Evolutionary conservation across 495 filamentous ascomycete species (phyloP), one percentile per base, ranked within the genome.

Genomic region (Aspergillus heteromorphus): DNA sequence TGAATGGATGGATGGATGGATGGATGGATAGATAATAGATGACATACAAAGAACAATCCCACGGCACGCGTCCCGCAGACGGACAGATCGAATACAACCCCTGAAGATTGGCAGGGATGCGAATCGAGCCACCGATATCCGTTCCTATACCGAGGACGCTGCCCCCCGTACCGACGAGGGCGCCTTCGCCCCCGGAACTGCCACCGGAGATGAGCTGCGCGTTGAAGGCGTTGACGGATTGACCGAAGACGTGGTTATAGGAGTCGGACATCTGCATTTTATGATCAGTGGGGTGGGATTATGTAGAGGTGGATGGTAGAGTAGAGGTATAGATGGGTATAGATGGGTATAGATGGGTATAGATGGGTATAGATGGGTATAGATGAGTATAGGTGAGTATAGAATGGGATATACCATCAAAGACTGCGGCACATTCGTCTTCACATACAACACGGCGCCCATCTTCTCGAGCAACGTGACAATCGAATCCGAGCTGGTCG

Each of bases 41-140:
- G 50, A 53, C 34, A 27, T 25, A 64, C 71, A 60, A 65, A 25
- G 63, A 66, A 18, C 70, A 57, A 51, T 72, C 65, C 34, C 72
- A 71, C 1, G 87, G 86, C 5, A 88, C 67, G 20, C 86, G 73
- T 10, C 71, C 74, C 5, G 72, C 69, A 1, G 79, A 87, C 0
- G 87, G 86, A 55, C 80, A 82, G 42, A 88, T 67, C 0, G 84
- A 84, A 66, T 80, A 90, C 1, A 91, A 45, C 4, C 83, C 85
- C 55, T 82, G 78, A 49, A 82, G 75, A 18, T 79, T 79, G 0
- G 87, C 85, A 0, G 87, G 88, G 29, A 74, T 75, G 0, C 85
- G 74, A 55, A 89, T 85, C 4, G 82, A 86, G 4, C 86, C 85
- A 30, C 75, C 86, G 41, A 90, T 79, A 60, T 89, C 86, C 1